phyloP scores from a whole-genome alignment of 441 rosid genomes.

The Aquilaria agallochum region DNA sequence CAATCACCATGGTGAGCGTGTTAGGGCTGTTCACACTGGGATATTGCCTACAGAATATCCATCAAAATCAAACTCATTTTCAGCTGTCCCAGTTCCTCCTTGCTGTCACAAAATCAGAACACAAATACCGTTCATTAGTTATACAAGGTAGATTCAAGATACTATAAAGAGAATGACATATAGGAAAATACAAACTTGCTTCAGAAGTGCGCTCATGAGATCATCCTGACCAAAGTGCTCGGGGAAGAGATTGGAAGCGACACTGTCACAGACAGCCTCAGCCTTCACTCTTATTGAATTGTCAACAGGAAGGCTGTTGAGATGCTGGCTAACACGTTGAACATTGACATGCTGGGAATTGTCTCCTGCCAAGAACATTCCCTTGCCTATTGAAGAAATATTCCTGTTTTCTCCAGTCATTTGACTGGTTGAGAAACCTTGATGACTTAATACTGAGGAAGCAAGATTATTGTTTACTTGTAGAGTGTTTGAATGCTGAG shows the following conservation, averaged over 20 bases:
- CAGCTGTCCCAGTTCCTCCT: constrained; percentile 51
- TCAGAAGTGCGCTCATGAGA: constrained; percentile 82
- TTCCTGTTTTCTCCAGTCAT: constrained; percentile 39
- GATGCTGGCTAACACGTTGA: constrained; percentile 33
- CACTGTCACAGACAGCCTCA: constrained; percentile 46
- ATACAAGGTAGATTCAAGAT: too few species aligned
- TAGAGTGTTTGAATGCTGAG: constrained; percentile 36
- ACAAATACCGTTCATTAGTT: not conserved
- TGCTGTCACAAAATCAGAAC: constrained; percentile 36
- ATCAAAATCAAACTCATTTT: constrained; percentile 75
- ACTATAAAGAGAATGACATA: too few species aligned
- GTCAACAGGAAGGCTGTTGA: constrained; percentile 32
- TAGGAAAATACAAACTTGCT: constrained; percentile 50
- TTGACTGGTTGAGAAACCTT: constrained; percentile 53
- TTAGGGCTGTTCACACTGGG: constrained; percentile 24
- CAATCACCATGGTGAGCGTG: too few species aligned
- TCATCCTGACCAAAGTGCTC: constrained; percentile 77
- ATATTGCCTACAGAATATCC: constrained; percentile 72
- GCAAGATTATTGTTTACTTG: constrained; percentile 34
- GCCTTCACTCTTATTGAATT: constrained; percentile 58
- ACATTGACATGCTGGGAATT: constrained; percentile 25
- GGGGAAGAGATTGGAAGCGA: constrained; percentile 32
- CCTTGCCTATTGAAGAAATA: constrained; percentile 26
- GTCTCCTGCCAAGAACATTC: constrained; percentile 28
- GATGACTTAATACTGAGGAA: constrained; percentile 40